These are phyloP conservation scores for Alternaria sp. DNA, from an alignment of 2,329 filamentous ascomycete species.

Conservation along the genomic window DNA sequence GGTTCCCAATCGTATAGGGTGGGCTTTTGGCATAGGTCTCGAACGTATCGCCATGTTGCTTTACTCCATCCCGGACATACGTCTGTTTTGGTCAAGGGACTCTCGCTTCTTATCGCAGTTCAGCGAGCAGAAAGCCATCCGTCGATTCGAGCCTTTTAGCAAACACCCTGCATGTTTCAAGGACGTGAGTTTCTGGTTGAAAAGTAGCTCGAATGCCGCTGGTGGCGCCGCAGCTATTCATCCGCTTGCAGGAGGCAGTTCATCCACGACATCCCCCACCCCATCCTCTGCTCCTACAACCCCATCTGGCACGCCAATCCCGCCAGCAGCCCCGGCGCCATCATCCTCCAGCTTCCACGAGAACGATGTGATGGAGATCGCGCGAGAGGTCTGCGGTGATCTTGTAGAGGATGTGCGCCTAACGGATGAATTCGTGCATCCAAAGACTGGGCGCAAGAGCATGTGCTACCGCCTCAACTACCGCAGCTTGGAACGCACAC, in stretches of 20 bases:
- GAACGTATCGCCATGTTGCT: slow-evolving; percentile 97
- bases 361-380: slow-evolving; percentile 97
- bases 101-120: slow-evolving; percentile 88
- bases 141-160: slow-evolving; percentile 83
- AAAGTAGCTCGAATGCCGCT: slow-evolving; percentile 25
- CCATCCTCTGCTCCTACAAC: slow-evolving; percentile 1
- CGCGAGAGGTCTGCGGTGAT: slow-evolving; percentile 82
- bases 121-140: slow-evolving; percentile 53
- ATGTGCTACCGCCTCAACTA: slow-evolving; percentile 95
- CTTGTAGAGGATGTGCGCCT: slow-evolving; percentile 85
- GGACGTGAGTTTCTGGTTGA: slow-evolving; percentile 93
- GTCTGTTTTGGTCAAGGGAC: slow-evolving; percentile 93
- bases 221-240: slow-evolving; percentile 30
- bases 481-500: slow-evolving; percentile 85
- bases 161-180: slow-evolving; percentile 89
- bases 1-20: slow-evolving; percentile 77
- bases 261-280: slow-evolving; percentile 14
- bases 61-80: slow-evolving; percentile 94
- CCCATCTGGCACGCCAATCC: slow-evolving; percentile 6
- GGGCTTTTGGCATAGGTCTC: slow-evolving; percentile 94
- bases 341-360: slow-evolving; percentile 70
- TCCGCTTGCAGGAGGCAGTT: slow-evolving; percentile 15
- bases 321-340: slow-evolving; percentile 49
- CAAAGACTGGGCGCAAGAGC: slow-evolving; percentile 81
- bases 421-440: slow-evolving; percentile 87